These are phyloP conservation scores for Cyphellophora europaea DNA, from an alignment of 2,329 filamentous ascomycete species.

Conservation along the genomic window DNA sequence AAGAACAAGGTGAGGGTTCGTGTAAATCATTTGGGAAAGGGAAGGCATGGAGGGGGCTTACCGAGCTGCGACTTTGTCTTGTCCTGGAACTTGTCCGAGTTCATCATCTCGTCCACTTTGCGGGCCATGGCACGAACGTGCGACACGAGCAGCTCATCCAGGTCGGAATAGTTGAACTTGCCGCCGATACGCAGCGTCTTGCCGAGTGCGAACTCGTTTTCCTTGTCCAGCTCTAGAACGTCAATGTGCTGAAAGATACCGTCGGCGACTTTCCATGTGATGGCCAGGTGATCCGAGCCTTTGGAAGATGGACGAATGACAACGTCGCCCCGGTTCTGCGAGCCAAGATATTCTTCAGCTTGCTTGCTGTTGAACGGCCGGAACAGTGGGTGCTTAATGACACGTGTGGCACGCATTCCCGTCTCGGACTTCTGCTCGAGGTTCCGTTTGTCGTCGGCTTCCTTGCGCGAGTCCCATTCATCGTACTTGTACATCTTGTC, in stretches of 20 bases:
- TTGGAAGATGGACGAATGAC: constrained; percentile 94
- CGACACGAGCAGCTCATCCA: constrained; percentile 93
- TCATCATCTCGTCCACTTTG: constrained; percentile 94
- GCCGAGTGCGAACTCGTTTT: constrained; percentile 91
- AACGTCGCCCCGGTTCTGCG: constrained; percentile 76
- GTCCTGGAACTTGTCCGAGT: constrained; percentile 86
- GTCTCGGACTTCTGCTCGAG: constrained; percentile 78
- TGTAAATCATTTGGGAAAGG: not conserved
- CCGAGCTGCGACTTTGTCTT: constrained; percentile 72
- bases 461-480: constrained; percentile 80
- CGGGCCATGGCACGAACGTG: constrained; percentile 96
- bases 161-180: constrained; percentile 86
- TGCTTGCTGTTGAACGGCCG: constrained; percentile 84
- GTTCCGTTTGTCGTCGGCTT: constrained; percentile 66
- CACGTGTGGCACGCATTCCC: constrained; percentile 77
- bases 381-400: constrained; percentile 97
- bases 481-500: constrained; percentile 49
- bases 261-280: constrained; percentile 97
- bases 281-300: constrained; percentile 85
- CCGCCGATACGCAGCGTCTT: constrained; percentile 74
- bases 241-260: constrained; percentile 97
- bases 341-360: constrained; percentile 86
- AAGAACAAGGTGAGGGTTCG: not conserved
- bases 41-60: constrained; percentile 40
- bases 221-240: constrained; percentile 91